These are phyloP conservation scores for Neocallimastix lanati DNA, from an alignment of 192 early-diverging fungal species.

Conservation along the genomic window DNA sequence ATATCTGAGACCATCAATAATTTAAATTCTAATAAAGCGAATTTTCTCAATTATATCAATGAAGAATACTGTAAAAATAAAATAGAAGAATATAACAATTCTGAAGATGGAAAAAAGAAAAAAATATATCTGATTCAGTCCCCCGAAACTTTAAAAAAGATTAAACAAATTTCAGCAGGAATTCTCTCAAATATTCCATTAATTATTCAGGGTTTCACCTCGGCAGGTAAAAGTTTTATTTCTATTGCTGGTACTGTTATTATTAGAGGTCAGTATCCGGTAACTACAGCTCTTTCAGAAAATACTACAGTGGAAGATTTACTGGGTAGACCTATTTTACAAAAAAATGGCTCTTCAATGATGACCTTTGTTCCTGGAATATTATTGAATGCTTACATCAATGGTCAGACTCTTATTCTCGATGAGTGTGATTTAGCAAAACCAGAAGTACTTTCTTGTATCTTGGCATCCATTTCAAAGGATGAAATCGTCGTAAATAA, in stretches of 20 bases:
- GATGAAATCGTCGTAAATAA: background rate
- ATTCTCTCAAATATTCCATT: background rate
- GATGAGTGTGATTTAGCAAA: background rate
- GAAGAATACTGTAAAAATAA: background rate
- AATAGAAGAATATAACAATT: background rate
- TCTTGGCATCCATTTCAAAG: background rate
- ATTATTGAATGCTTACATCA: background rate
- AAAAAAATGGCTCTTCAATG: background rate
- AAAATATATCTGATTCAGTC: background rate
- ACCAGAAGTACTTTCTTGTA: background rate
- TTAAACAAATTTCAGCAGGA: background rate
- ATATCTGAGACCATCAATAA: background rate
- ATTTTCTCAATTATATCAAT: background rate
- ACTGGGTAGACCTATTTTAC: background rate
- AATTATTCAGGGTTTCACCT: background rate
- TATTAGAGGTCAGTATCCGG: background rate
- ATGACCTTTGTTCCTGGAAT: background rate
- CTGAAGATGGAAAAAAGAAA: background rate
- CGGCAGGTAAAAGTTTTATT: background rate
- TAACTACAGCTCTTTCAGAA: background rate
- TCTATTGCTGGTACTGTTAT: background rate
- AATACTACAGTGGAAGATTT: background rate
- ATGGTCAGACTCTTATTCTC: background rate
- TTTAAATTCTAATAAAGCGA: no score
- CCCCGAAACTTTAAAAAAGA: background rate